A percentile compares a stretch with the other conserved stretches of the same genome.
Conservation (phyloP, 2,329 filamentous ascomycete genomes). For the Juglanconis sp. region DNA sequence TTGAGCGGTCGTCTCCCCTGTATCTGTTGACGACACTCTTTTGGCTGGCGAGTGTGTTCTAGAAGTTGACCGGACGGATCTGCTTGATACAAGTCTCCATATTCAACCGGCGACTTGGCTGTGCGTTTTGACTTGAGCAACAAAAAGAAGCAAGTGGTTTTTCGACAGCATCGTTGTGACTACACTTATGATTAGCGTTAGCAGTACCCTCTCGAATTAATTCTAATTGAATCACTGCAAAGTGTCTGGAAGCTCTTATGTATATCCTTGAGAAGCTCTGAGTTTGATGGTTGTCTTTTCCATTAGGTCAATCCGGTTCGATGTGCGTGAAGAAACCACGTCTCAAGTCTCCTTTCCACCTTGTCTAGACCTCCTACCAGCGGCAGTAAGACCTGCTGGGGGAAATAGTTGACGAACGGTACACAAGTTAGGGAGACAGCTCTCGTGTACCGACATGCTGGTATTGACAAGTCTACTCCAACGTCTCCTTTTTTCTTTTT, state of each 20-base stretch:
- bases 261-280: neutral
- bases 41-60: too few species aligned
- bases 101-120: too few species aligned
- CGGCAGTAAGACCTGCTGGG: conserved; percentile 2
- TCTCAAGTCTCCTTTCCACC: conserved; percentile 13
- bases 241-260: neutral
- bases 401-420: conserved; percentile 8
- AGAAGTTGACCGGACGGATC: neutral
- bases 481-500: conserved; percentile 9
- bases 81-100: too few species aligned
- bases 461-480: conserved; percentile 10
- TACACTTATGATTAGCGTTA: neutral
- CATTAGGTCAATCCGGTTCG: conserved; percentile 6
- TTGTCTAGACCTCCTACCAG: conserved; percentile 9
- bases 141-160: neutral
- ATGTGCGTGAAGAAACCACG: conserved; percentile 5
- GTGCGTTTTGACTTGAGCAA: neutral
- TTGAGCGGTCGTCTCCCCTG: neutral
- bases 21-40: neutral
- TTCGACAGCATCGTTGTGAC: neutral
- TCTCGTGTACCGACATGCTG: conserved; percentile 7
- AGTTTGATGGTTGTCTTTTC: neutral
- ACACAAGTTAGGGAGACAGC: conserved; percentile 13
- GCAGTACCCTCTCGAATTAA: neutral
- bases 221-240: neutral